A percentile compares a stretch with the other conserved stretches of the same genome.
phyloP scores from a whole-genome alignment of 2,329 filamentous ascomycete species.

The Fusarium bulbicola region DNA sequence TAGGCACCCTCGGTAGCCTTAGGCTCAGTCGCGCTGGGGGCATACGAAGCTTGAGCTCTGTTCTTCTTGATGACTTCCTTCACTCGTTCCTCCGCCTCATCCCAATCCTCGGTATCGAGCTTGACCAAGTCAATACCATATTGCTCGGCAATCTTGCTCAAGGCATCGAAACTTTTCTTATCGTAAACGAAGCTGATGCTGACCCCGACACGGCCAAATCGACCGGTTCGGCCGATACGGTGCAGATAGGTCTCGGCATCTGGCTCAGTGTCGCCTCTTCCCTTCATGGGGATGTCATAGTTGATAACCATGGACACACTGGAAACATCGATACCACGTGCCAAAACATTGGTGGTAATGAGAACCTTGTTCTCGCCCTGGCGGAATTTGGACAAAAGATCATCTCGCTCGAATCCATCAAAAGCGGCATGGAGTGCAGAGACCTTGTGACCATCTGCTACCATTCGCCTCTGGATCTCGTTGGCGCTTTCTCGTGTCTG shows the following conservation, averaged over 20 bases:
- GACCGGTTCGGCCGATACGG: conserved; percentile 95
- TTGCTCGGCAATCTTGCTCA: conserved; percentile 80
- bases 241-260: conserved; percentile 97
- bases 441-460: conserved; percentile 88
- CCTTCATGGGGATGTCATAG: conserved; percentile 86
- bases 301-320: conserved; percentile 98
- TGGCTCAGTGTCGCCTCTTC: conserved; percentile 79
- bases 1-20: conserved; percentile 44
- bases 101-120: conserved; percentile 89
- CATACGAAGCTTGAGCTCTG: conserved; percentile 65
- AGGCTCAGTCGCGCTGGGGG: conserved; percentile 56
- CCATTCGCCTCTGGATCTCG: conserved; percentile 87
- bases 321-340: conserved; percentile 91
- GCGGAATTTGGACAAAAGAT: conserved; percentile 87
- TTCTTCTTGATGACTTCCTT: conserved; percentile 82
- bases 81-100: conserved; percentile 83
- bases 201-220: conserved; percentile 95
- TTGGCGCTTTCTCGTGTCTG: conserved; percentile 86
- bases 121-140: conserved; percentile 84
- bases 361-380: conserved; percentile 90
- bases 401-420: conserved; percentile 84
- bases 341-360: conserved; percentile 96
- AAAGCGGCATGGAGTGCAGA: conserved; percentile 89
- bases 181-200: conserved; percentile 95
- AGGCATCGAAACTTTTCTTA: conserved; percentile 79